A percentile compares a stretch with the other conserved stretches of the same genome.
Evolutionary conservation across 345 rosid genomes (phyloP).

Genomic region (Sapria himalayana): DNA sequence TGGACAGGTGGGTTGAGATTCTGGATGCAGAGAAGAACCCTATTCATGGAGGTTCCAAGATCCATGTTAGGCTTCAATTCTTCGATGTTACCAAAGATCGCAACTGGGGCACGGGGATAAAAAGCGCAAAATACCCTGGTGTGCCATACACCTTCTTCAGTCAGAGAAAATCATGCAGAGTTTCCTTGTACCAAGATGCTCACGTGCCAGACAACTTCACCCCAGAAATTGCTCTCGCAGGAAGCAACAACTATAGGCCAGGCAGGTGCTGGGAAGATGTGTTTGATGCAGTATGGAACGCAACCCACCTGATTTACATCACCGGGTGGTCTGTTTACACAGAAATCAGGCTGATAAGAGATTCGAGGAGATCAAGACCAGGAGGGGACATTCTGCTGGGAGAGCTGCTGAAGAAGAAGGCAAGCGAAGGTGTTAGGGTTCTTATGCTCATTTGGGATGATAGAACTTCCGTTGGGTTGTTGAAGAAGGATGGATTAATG

Average conservation of each 20-base stretch:
- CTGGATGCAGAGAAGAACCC: constrained; percentile 50
- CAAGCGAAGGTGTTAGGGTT: constrained; percentile 84
- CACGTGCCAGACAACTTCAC: constrained; percentile 68
- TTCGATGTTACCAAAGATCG: constrained; percentile 50
- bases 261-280: constrained; percentile 93
- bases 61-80: constrained; percentile 77
- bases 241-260: constrained; percentile 68
- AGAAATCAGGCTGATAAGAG: constrained; percentile 68
- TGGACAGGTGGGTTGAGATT: constrained; percentile 77
- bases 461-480: constrained; percentile 75
- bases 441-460: constrained; percentile 94
- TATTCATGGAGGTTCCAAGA: constrained; percentile 35
- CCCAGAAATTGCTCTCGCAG: constrained; percentile 80
- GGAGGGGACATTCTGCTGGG: constrained; percentile 77
- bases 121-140: constrained; percentile 61
- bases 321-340: constrained; percentile 99
- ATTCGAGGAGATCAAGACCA: constrained; percentile 79
- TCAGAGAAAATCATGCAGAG: constrained; percentile 75
- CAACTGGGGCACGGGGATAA: constrained; percentile 48
- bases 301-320: constrained; percentile 73
- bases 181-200: constrained; percentile 86
- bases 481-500: constrained; percentile 85
- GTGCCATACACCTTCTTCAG: constrained; percentile 82
- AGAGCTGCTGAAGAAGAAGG: constrained; percentile 76
- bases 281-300: constrained; percentile 71